These are phyloP conservation scores for Astrothelium macrocarpum DNA, from an alignment of 495 filamentous ascomycete species.

Conservation along the genomic window DNA sequence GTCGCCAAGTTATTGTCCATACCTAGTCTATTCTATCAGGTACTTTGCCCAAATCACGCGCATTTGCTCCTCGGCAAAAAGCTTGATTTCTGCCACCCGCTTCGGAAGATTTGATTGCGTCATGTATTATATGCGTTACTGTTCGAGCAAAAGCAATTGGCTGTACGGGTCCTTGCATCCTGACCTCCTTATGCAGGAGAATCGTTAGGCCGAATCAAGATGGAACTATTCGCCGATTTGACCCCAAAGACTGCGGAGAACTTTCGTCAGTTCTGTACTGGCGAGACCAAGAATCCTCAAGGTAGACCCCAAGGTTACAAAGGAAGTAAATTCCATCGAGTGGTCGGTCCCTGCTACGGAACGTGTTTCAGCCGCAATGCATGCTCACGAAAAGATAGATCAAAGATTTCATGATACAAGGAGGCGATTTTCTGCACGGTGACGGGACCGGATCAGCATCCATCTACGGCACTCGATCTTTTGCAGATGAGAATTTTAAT, in stretches of 20 bases:
- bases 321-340: conserved; percentile 85
- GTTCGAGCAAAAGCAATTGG: neutral
- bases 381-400: conserved; percentile 46
- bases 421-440: conserved; percentile 91
- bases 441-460: conserved; percentile 82
- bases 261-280: conserved; percentile 91
- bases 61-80: neutral
- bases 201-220: conserved; percentile 81
- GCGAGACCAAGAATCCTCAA: conserved; percentile 71
- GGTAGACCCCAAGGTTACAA: conserved; percentile 91
- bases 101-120: neutral
- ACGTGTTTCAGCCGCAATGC: neutral
- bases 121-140: neutral
- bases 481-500: conserved; percentile 83
- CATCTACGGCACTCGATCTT: conserved; percentile 73
- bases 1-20: neutral
- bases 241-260: conserved; percentile 74
- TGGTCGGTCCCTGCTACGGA: conserved; percentile 50
- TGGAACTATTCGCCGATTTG: conserved; percentile 80
- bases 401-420: conserved; percentile 94
- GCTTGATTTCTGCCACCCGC: neutral
- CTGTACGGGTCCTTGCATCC: neutral
- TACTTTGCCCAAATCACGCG: neutral
- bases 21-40: neutral
- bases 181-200: conserved; percentile 49